Conservation (phyloP, 805 yeast species). For the Blastobotrys attinorum region DNA sequence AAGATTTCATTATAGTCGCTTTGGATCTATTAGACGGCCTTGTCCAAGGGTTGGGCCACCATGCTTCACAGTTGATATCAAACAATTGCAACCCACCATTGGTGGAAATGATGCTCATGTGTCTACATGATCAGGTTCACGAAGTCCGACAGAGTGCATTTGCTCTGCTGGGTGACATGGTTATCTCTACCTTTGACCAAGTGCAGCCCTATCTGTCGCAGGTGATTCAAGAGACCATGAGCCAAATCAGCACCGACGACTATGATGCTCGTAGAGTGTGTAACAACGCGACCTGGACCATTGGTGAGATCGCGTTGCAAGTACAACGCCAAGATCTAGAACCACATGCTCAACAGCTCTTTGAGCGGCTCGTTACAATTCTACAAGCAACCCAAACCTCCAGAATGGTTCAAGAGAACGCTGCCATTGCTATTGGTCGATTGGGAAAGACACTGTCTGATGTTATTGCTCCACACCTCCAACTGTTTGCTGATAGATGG, state of each 20-base stretch:
- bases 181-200: constrained; percentile 47
- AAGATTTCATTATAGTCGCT: constrained; percentile 83
- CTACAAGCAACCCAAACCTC: constrained; percentile 39
- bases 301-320: constrained; percentile 77
- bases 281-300: constrained; percentile 89
- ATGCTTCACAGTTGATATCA: constrained; percentile 47
- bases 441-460: constrained; percentile 61
- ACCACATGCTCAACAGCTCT: constrained; percentile 47
- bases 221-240: constrained; percentile 40
- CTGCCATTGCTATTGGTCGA: constrained; percentile 85
- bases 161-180: constrained; percentile 86
- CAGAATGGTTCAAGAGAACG: constrained; percentile 69
- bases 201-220: constrained; percentile 26
- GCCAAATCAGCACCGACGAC: constrained; percentile 49
- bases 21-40: constrained; percentile 87
- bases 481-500: constrained; percentile 60
- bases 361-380: constrained; percentile 52
- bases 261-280: constrained; percentile 61
- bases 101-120: constrained; percentile 54
- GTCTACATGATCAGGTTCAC: constrained; percentile 65
- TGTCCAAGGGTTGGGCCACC: constrained; percentile 75
- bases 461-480: constrained; percentile 49
- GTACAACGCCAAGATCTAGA: constrained; percentile 33
- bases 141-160: constrained; percentile 93
- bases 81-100: constrained; percentile 28